phyloP scores from a whole-genome alignment of 2,329 filamentous ascomycete genomes.

The Hypomyces perniciosus region DNA sequence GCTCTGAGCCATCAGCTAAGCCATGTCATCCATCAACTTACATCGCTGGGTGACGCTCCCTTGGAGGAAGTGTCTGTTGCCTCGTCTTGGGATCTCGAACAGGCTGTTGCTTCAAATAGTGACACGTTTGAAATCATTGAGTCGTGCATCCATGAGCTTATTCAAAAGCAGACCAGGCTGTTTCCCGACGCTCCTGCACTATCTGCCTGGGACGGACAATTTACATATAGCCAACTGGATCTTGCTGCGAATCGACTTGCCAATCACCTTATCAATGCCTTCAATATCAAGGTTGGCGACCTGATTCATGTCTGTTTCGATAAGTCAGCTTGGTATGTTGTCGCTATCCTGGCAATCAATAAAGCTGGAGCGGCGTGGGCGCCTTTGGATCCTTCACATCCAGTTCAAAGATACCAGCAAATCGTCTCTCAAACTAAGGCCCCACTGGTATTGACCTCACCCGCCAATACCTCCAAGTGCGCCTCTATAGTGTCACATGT shows the following conservation, averaged over 20 bases:
- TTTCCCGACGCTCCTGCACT: not conserved
- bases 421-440: constrained; percentile 2
- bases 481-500: not conserved
- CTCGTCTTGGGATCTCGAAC: constrained; percentile 1
- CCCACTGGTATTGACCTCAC: not conserved
- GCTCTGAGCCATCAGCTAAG: not conserved
- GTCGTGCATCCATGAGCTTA: not conserved
- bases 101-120: not conserved
- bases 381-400: constrained; percentile 9
- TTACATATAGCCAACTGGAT: constrained; percentile 33
- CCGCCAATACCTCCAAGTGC: not conserved
- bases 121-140: not conserved
- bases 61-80: not conserved
- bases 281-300: constrained; percentile 12
- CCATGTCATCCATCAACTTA: not conserved
- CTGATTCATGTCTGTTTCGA: constrained; percentile 9
- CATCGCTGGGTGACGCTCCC: not conserved
- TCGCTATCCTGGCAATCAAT: constrained; percentile 13
- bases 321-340: constrained; percentile 12
- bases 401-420: not conserved
- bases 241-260: constrained; percentile 6
- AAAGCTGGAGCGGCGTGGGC: constrained; percentile 14
- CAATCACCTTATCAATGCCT: not conserved
- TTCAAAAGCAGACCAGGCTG: not conserved
- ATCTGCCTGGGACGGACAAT: constrained; percentile 16